These are phyloP conservation scores for Fusarium stilboides DNA, from an alignment of 2,329 filamentous ascomycete species.

Conservation along the genomic window DNA sequence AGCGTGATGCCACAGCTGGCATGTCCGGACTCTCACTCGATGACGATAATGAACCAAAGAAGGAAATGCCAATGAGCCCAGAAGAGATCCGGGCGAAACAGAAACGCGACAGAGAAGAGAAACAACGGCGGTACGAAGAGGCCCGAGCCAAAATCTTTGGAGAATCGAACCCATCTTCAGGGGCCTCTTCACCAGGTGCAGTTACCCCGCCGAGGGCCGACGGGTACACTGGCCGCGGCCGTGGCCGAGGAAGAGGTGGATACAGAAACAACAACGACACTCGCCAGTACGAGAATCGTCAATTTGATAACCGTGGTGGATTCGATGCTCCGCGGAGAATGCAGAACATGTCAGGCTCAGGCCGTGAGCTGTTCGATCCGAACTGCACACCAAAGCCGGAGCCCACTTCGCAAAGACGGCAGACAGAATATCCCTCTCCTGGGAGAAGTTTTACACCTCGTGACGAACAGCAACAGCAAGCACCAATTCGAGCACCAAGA, in stretches of 20 bases:
- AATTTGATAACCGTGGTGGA: slow-evolving; percentile 52
- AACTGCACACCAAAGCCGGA: slow-evolving; percentile 77
- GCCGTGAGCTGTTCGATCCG: slow-evolving; percentile 83
- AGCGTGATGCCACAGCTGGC: slow-evolving; percentile 68
- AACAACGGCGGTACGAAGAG: slow-evolving; percentile 91
- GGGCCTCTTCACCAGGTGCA: slow-evolving; percentile 73
- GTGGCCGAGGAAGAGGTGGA: slow-evolving; percentile 63
- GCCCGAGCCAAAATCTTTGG: slow-evolving; percentile 90
- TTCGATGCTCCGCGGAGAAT: slow-evolving; percentile 51
- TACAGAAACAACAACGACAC: slow-evolving; percentile 50
- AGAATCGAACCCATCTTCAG: slow-evolving; percentile 67
- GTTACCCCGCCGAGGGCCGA: slow-evolving; percentile 69
- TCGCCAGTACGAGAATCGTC: slow-evolving; percentile 52
- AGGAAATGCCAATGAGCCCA: slow-evolving; percentile 75
- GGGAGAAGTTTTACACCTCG: slow-evolving; percentile 61
- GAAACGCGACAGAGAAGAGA: slow-evolving; percentile 86
- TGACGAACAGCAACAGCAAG: slow-evolving; percentile 73
- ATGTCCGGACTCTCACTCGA: slow-evolving; percentile 62
- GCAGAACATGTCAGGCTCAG: slow-evolving; percentile 51
- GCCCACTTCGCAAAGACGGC: slow-evolving; percentile 62
- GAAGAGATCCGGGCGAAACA: slow-evolving; percentile 86
- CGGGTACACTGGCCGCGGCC: slow-evolving; percentile 58
- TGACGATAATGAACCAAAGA: slow-evolving; percentile 73
- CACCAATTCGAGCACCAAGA: slow-evolving; percentile 80
- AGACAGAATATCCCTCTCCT: slow-evolving; percentile 55